phyloP scores from a whole-genome alignment of 73 alveolate genomes.

The Urostyla sp. region DNA sequence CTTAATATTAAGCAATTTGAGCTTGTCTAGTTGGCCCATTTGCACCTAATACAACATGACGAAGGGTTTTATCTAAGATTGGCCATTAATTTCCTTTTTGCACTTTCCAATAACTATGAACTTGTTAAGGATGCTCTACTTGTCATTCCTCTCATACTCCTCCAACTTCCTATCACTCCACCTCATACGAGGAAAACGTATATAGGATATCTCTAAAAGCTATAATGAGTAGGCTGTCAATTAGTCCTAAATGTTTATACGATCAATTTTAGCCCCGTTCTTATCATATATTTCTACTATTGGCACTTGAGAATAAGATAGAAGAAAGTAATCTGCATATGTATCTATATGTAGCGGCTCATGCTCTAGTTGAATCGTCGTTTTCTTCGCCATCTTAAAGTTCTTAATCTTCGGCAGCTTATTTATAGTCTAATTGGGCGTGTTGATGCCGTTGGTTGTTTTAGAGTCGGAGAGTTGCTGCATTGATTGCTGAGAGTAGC shows the following conservation, averaged over 20 bases:
- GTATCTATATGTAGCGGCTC: slow-evolving; percentile 10
- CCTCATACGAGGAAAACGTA: slow-evolving; percentile 8
- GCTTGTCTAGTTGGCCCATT: background rate
- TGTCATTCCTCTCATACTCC: slow-evolving; percentile 3
- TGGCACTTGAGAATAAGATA: background rate
- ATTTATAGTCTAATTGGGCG: no score
- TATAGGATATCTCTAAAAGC: background rate
- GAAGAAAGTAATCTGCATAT: slow-evolving; percentile 22
- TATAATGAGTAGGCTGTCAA: background rate
- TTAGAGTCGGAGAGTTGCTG: no score
- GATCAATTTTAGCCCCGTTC: background rate
- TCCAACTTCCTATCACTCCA: slow-evolving; percentile 36
- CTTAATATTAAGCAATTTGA: background rate
- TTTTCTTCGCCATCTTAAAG: slow-evolving; percentile 15
- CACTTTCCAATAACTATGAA: background rate
- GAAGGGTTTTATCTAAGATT: background rate
- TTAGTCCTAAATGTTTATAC: slow-evolving; percentile 4
- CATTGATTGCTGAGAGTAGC: no score
- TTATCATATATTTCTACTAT: slow-evolving; percentile 24
- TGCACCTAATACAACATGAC: slow-evolving; percentile 3
- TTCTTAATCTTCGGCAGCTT: slow-evolving; percentile 10
- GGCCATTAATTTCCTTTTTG: background rate
- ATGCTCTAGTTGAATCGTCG: background rate
- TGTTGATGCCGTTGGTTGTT: no score
- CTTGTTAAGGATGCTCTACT: background rate